These are phyloP conservation scores for Nyctanthes arbortristis DNA, from an alignment of 257 asterid genomes.

Conservation along the genomic window DNA sequence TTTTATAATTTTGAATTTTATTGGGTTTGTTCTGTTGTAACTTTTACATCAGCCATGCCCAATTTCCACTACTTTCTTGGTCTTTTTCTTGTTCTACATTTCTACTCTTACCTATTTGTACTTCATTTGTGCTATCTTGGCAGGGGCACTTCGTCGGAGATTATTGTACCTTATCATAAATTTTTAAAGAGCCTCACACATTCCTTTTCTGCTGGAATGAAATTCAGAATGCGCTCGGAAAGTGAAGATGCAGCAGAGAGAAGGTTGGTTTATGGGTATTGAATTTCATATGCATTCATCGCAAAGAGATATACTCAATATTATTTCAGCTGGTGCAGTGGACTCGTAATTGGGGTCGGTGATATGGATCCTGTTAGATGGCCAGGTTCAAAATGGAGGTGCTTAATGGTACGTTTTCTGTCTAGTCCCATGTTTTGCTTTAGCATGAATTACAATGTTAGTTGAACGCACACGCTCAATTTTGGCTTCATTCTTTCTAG, in stretches of 20 bases:
- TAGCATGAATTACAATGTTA: not conserved
- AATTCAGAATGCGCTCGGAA: conserved; percentile 80
- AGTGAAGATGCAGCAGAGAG: conserved; percentile 92
- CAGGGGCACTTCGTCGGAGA: conserved; percentile 83
- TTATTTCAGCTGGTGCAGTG: conserved; percentile 61
- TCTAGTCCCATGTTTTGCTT: conserved; percentile 4
- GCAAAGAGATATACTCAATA: conserved; percentile 14
- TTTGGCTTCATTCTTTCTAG: not conserved
- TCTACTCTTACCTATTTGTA: not conserved
- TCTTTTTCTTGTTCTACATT: not conserved
- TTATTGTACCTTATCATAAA: conserved; percentile 68
- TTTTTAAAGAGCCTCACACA: conserved; percentile 72
- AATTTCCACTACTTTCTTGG: not conserved
- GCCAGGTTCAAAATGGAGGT: conserved; percentile 96
- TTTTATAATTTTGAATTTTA: not conserved
- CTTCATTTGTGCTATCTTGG: conserved; percentile 14
- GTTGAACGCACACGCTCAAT: not conserved
- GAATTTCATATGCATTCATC: not conserved
- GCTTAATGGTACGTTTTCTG: conserved; percentile 64
- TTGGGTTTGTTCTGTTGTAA: not conserved
- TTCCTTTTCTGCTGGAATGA: conserved; percentile 75
- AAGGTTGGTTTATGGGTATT: conserved; percentile 48
- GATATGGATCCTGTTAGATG: conserved; percentile 85
- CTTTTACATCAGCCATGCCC: not conserved
- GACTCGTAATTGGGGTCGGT: conserved; percentile 68